Evolutionary conservation across 257 asterid species (phyloP).

Genomic region (Solanum paucissectum): DNA sequence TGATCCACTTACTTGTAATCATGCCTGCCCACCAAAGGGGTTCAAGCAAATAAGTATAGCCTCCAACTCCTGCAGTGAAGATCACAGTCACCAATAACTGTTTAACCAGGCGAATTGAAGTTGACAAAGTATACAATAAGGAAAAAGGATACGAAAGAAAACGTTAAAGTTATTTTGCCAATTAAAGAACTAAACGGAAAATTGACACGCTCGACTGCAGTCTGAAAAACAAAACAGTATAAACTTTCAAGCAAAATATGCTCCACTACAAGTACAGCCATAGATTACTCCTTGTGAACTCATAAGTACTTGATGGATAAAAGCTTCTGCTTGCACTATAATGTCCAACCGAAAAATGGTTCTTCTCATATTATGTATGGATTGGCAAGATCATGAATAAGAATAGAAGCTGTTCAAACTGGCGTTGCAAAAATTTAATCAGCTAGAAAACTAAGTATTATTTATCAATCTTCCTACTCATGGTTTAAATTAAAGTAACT

Average conservation of each 20-base stretch:
- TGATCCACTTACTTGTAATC: slow-evolving; percentile 57
- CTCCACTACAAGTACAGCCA: not conserved
- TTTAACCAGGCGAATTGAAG: not conserved
- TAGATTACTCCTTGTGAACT: not conserved
- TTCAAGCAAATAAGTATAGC: slow-evolving; percentile 68
- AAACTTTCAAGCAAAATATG: not conserved
- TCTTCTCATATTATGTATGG: not conserved
- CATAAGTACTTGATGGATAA: not conserved
- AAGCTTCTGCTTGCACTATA: not conserved
- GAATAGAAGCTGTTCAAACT: not conserved
- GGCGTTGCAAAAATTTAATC: not conserved
- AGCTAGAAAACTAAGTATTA: not conserved
- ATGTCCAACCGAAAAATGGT: not conserved
- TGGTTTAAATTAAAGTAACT: not conserved
- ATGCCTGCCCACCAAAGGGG: slow-evolving; percentile 99
- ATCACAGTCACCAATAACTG: not conserved
- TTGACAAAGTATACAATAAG: not conserved
- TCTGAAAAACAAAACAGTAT: not conserved
- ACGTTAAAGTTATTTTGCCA: not conserved
- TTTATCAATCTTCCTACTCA: not conserved
- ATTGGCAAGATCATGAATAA: not conserved
- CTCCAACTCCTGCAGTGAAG: slow-evolving; percentile 59
- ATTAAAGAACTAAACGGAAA: not conserved
- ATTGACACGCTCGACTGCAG: not conserved
- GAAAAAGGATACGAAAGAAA: not conserved